These are phyloP conservation scores for Helminthosporium solani DNA, from an alignment of 2,329 filamentous ascomycete genomes.

Conservation along the genomic window DNA sequence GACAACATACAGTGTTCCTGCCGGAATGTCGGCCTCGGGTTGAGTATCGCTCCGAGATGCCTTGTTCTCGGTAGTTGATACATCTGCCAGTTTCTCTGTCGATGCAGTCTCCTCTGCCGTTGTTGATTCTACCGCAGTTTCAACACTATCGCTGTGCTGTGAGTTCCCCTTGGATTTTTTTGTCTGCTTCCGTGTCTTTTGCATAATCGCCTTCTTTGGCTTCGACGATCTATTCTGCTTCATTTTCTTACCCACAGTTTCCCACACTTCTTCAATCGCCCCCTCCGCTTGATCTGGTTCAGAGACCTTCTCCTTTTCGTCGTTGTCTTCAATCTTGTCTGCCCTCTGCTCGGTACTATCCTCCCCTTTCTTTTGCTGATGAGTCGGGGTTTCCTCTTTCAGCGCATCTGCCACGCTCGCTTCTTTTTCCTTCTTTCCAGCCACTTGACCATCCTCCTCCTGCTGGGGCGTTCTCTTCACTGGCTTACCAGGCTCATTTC, in stretches of 20 bases:
- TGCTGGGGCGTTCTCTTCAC: constrained; percentile 56
- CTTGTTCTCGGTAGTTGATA: too few species aligned
- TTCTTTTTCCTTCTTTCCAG: constrained; percentile 21
- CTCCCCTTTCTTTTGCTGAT: constrained; percentile 3
- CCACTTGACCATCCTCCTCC: constrained; percentile 7
- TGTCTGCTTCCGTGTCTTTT: neutral
- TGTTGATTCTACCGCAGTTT: neutral
- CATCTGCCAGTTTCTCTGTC: neutral
- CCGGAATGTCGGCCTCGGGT: neutral
- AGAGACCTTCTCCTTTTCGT: neutral
- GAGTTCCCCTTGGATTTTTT: neutral
- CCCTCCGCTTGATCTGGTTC: neutral
- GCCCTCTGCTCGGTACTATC: constrained; percentile 13
- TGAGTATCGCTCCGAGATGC: neutral
- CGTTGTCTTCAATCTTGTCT: constrained; percentile 6
- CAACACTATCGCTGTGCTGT: neutral
- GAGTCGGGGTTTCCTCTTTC: constrained; percentile 11
- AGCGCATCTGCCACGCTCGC: constrained; percentile 36
- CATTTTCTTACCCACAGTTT: neutral
- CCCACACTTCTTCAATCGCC: neutral
- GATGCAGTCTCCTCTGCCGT: neutral
- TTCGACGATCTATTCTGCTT: neutral
- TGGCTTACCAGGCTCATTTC: constrained; percentile 78
- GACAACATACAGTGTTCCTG: too few species aligned
- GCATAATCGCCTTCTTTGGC: neutral